Conservation (phyloP, 2,329 filamentous ascomycete species). For the Dissoconium aciculare region DNA sequence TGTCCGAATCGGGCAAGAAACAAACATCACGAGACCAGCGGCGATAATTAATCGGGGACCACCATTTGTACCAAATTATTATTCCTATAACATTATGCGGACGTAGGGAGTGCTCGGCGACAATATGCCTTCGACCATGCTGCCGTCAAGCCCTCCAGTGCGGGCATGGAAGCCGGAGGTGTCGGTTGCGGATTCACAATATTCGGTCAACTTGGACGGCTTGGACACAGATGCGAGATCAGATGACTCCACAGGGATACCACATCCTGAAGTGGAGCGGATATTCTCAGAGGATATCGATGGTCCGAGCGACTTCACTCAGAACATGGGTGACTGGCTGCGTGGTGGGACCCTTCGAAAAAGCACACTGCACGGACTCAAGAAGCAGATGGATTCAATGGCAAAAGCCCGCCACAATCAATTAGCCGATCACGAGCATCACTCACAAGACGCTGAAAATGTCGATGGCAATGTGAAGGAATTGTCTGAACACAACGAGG, state of each 20-base stretch:
- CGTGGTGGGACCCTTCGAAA: conserved; percentile 12
- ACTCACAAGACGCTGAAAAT: conserved; percentile 1
- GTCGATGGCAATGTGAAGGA: neutral
- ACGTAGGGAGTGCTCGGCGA: no score
- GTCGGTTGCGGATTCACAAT: conserved; percentile 16
- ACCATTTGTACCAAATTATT: no score
- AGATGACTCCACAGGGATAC: conserved; percentile 13
- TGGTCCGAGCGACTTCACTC: conserved; percentile 25
- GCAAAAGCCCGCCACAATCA: conserved; percentile 3
- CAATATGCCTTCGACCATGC: no score
- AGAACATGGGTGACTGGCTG: conserved; percentile 24
- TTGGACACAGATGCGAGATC: conserved; percentile 15
- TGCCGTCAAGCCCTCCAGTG: conserved; percentile 20
- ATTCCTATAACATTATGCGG: neutral
- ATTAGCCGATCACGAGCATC: conserved; percentile 1
- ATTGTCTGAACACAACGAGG: conserved; percentile 2
- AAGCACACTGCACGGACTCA: conserved; percentile 8
- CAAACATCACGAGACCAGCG: conserved; percentile 1
- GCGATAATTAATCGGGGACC: no score
- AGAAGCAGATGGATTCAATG: conserved; percentile 1
- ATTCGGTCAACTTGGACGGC: conserved; percentile 22
- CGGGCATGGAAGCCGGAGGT: conserved; percentile 14
- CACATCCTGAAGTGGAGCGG: conserved; percentile 15
- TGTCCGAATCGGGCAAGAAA: conserved; percentile 2
- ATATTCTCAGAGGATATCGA: conserved; percentile 25